phyloP scores from a whole-genome alignment of 129 eudicot genomes.

The Mikania micrantha region DNA sequence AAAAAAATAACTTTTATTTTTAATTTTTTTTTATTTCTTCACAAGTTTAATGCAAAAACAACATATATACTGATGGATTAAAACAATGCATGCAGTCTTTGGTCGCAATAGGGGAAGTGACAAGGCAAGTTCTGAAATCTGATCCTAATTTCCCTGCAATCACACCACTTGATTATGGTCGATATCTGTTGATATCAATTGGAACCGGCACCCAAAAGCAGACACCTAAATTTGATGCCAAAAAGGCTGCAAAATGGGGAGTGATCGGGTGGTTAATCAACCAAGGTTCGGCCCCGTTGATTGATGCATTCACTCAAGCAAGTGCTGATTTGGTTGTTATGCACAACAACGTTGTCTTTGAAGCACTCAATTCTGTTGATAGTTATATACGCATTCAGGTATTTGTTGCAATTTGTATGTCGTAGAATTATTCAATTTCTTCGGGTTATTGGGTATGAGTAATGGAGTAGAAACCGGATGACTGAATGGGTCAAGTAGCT shows the following conservation, averaged over 20 bases:
- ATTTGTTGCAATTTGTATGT: too few species aligned
- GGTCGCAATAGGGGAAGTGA: slow-evolving; percentile 57
- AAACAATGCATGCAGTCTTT: slow-evolving; percentile 56
- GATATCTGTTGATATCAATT: slow-evolving; percentile 40
- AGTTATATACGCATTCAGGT: slow-evolving; percentile 69
- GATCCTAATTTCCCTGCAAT: slow-evolving; percentile 36
- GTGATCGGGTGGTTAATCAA: slow-evolving; percentile 44
- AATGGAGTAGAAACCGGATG: too few species aligned
- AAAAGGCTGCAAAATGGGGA: slow-evolving; percentile 57
- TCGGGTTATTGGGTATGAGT: too few species aligned
- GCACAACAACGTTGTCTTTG: slow-evolving; percentile 39
- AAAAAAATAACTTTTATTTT: too few species aligned
- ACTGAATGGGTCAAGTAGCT: too few species aligned
- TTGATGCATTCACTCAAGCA: slow-evolving; percentile 42
- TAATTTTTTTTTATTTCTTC: too few species aligned
- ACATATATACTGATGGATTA: too few species aligned
- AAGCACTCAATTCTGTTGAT: slow-evolving; percentile 21
- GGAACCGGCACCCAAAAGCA: slow-evolving; percentile 54
- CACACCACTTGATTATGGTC: slow-evolving; percentile 24
- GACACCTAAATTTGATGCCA: slow-evolving; percentile 32
- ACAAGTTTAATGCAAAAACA: too few species aligned
- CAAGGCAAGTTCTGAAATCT: slow-evolving; percentile 31
- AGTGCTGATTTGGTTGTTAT: slow-evolving; percentile 50
- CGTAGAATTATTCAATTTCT: too few species aligned
- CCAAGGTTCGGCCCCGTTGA: slow-evolving; percentile 38